Conservation (phyloP, 805 yeast species). For the Priceomyces castillae region DNA sequence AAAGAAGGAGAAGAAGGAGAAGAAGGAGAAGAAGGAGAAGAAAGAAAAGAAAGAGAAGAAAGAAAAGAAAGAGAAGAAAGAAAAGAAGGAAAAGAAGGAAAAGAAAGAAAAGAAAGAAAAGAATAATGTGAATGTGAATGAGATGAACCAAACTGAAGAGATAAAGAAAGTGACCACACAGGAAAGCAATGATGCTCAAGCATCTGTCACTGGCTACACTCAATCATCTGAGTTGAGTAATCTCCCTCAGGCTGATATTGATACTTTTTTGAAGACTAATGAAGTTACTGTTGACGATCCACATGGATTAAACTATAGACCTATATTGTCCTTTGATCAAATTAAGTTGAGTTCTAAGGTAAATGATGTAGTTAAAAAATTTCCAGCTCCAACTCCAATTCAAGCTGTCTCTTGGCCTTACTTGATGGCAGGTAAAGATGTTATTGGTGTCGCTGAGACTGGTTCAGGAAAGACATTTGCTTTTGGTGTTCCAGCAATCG, state of each 20-base stretch:
- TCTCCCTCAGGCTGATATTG: slow-evolving; percentile 54
- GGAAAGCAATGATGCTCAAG: neutral
- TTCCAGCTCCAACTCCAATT: slow-evolving; percentile 92
- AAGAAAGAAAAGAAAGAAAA: slow-evolving; percentile 30
- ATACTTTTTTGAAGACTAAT: slow-evolving; percentile 61
- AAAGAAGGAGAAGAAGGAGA: slow-evolving; percentile 27
- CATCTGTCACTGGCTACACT: slow-evolving; percentile 19
- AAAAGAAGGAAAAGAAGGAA: slow-evolving; percentile 36
- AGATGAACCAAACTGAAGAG: slow-evolving; percentile 19
- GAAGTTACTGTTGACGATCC: slow-evolving; percentile 82
- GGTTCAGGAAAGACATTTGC: slow-evolving; percentile 98
- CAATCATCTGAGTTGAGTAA: slow-evolving; percentile 40
- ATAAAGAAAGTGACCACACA: slow-evolving; percentile 13
- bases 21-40: slow-evolving; percentile 21
- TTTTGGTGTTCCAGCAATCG: slow-evolving; percentile 95
- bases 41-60: slow-evolving; percentile 21
- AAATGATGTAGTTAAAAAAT: slow-evolving; percentile 60
- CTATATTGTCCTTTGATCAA: slow-evolving; percentile 65
- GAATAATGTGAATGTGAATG: slow-evolving; percentile 23
- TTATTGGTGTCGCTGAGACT: slow-evolving; percentile 96
- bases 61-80: slow-evolving; percentile 31
- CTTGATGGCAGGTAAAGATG: slow-evolving; percentile 73
- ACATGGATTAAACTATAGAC: slow-evolving; percentile 50
- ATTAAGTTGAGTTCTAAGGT: slow-evolving; percentile 54
- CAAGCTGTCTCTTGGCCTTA: slow-evolving; percentile 96